Evolutionary conservation across 2,329 filamentous ascomycete genomes (phyloP).

Genomic region (Blumeria graminis): DNA sequence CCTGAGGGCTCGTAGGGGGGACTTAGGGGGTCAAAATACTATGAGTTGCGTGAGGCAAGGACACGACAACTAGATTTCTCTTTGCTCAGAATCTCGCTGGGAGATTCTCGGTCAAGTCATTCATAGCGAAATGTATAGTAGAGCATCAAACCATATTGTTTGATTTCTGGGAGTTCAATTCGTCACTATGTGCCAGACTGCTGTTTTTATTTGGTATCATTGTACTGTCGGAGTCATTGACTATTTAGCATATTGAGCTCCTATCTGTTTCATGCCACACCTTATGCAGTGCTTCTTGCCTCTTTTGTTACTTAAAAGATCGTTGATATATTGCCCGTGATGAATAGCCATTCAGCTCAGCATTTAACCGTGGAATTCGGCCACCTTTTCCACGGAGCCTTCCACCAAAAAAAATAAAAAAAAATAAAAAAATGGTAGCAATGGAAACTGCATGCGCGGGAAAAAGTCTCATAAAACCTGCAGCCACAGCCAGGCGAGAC

Average conservation of each 20-base stretch:
- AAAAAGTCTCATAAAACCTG: no score
- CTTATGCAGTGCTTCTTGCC: not conserved
- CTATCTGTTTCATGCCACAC: no score
- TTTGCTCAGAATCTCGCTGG: not conserved
- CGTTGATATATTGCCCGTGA: not conserved
- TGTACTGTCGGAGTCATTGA: not conserved
- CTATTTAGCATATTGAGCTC: not conserved
- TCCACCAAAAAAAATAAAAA: no score
- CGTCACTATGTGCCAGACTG: not conserved
- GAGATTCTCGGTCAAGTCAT: not conserved
- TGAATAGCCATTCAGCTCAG: no score
- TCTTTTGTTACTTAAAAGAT: not conserved
- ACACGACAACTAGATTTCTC: not conserved
- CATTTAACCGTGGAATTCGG: no score
- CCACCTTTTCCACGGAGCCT: not conserved
- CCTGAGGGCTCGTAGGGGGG: not conserved
- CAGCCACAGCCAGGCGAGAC: no score
- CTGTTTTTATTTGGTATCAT: not conserved
- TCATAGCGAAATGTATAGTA: not conserved
- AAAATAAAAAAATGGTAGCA: no score
- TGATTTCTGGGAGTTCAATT: not conserved
- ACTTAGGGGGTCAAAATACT: not conserved
- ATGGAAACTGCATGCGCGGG: no score
- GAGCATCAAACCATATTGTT: not conserved
- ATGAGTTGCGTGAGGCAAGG: not conserved